A percentile compares a stretch with the other conserved stretches of the same genome.
phyloP scores from a whole-genome alignment of 2,329 filamentous ascomycete genomes.

The Nigrospora oryzae region DNA sequence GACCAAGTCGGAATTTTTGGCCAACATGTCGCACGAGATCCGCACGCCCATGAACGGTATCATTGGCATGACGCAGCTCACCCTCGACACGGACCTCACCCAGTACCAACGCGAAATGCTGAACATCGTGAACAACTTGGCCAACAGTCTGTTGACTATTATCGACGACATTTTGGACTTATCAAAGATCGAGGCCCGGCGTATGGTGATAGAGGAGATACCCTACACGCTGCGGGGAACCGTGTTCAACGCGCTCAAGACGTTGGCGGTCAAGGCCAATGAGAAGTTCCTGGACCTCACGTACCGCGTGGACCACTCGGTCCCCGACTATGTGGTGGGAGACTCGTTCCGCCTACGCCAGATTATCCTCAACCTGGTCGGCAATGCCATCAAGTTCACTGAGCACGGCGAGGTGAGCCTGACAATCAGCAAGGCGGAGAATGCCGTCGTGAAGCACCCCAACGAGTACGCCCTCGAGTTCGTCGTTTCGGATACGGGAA shows the following conservation, averaged over 20 bases:
- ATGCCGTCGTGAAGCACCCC: slow-evolving; percentile 54
- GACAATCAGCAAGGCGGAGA: slow-evolving; percentile 65
- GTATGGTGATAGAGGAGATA: slow-evolving; percentile 98
- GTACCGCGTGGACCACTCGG: slow-evolving; percentile 86
- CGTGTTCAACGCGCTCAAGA: slow-evolving; percentile 96
- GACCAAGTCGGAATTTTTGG: slow-evolving; percentile 96
- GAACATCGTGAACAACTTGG: slow-evolving; percentile 94
- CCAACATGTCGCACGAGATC: slow-evolving; percentile 99
- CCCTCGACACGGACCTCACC: slow-evolving; percentile 87
- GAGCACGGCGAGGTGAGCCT: slow-evolving; percentile 94
- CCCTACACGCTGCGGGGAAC: slow-evolving; percentile 90
- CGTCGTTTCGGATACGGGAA: slow-evolving; percentile 90
- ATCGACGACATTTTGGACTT: slow-evolving; percentile 78
- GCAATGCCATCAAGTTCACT: slow-evolving; percentile 98
- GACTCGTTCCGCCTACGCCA: slow-evolving; percentile 94
- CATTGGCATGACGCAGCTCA: slow-evolving; percentile 96
- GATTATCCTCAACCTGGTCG: slow-evolving; percentile 93
- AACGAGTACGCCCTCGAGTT: slow-evolving; percentile 93
- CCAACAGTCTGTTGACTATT: slow-evolving; percentile 92
- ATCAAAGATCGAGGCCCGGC: slow-evolving; percentile 83
- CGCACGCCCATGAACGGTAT: slow-evolving; percentile 96
- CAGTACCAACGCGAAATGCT: slow-evolving; percentile 97
- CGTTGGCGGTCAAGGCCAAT: slow-evolving; percentile 92
- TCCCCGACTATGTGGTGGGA: slow-evolving; percentile 90
- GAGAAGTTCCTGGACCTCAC: slow-evolving; percentile 90